Evolutionary conservation across 2,329 filamentous ascomycete species (phyloP), one percentile per base, ranked within the genome.

Genomic region (Lasiodiplodia gonubiensis): DNA sequence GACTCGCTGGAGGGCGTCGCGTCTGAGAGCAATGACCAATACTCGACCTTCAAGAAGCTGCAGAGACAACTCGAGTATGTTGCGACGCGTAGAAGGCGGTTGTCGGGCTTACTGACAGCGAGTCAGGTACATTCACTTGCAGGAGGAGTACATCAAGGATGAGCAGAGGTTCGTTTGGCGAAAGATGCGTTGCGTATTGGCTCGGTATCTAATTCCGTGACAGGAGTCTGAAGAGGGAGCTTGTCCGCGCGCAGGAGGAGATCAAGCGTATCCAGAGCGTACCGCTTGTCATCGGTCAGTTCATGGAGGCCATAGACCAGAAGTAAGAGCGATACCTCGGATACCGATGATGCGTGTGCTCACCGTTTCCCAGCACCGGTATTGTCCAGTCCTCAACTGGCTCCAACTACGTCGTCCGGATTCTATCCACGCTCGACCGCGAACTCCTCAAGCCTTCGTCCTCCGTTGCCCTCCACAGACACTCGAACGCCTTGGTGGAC

Each of bases 141-240:
- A 99, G 83, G 95, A 99, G 82, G 95, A 99, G 80, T 99, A 99
- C 82, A 99, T 99, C 89, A 99, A 99, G 85, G 95, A 99, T 88
- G 95, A 99, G 86, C 95, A 99, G 84, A 90, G 92, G 91, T 92
- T 81, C 66, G 78, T 69, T 52, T 48, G 18, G 11, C 10, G 51
- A 37, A 21, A 7, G 1, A n/a, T 8, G 8, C 16, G 7, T 25
- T 8, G 8, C 7, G 27, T 46, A 11, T 52, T 5, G 0, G 25
- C 6, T 18, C 21, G 6, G 67, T 69, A 39, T 70, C 66, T 59
- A 49, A 64, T 12, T 7, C 3, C 59, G 14, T 10, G 69, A 52
- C 73, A 93, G 93, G 84, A 97, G 93, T 82, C 82, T 99, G 80
- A 99, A 99, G 86, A 89, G 95, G 74, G 95, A 99, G 85, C 88